Evolutionary conservation across 768 basidiomycete genomes (phyloP).

Genomic region (Chalciporus piperatus): DNA sequence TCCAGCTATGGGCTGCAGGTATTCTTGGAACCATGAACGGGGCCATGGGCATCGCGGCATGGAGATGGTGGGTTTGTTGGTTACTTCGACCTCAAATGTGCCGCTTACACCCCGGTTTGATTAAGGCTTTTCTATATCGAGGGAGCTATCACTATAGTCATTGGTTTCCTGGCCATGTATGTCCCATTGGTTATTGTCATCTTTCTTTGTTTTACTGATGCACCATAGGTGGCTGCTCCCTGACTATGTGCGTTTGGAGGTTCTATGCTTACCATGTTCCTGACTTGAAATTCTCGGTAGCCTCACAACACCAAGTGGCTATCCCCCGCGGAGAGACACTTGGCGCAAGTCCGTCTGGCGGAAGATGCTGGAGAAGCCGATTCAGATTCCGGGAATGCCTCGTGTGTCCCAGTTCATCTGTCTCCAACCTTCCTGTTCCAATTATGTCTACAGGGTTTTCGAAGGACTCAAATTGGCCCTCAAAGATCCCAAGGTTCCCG

Average conservation of each 20-base stretch:
- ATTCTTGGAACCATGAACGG: constrained; percentile 71
- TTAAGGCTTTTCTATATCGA: constrained; percentile 71
- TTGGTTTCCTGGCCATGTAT: constrained; percentile 57
- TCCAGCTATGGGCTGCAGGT: constrained; percentile 67
- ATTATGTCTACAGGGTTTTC: constrained; percentile 11
- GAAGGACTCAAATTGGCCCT: constrained; percentile 46
- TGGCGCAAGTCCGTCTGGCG: constrained; percentile 65
- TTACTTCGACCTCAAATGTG: neutral
- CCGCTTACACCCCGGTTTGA: neutral
- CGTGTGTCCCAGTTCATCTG: constrained; percentile 39
- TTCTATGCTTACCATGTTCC: neutral
- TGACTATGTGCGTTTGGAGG: constrained; percentile 47
- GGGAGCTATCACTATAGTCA: constrained; percentile 59
- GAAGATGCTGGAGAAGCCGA: constrained; percentile 71
- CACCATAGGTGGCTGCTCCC: constrained; percentile 51
- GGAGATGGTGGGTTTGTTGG: constrained; percentile 53
- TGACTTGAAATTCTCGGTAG: constrained; percentile 30
- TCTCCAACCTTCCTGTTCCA: neutral
- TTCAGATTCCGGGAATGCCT: constrained; percentile 52
- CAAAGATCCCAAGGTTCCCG: constrained; percentile 50
- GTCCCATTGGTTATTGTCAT: neutral
- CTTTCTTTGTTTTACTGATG: neutral
- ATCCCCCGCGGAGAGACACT: constrained; percentile 43
- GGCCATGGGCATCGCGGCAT: constrained; percentile 59
- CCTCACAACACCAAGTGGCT: constrained; percentile 65